phyloP scores from a whole-genome alignment of 2,329 filamentous ascomycete genomes.

The Aspergillus phoenicis region DNA sequence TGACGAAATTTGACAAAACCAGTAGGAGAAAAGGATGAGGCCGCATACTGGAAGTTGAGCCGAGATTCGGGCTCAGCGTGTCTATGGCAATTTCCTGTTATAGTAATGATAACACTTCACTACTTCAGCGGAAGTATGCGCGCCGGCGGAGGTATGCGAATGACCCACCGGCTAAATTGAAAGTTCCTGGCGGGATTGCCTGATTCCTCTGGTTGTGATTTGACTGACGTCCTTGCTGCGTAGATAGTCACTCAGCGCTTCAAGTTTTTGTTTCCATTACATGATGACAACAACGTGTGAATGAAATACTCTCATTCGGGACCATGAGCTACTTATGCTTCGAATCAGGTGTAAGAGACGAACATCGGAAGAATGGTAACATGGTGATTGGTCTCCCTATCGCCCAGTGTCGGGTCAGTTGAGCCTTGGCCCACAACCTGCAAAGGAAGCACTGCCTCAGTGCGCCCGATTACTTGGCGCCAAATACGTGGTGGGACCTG shows the following conservation, averaged over 20 bases:
- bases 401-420: not conserved
- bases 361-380: not conserved
- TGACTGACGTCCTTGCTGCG: not conserved
- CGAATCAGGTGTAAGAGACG: not conserved
- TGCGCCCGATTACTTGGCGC: conserved; percentile 17
- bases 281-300: not conserved
- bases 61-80: not conserved
- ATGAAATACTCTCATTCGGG: not conserved
- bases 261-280: not conserved
- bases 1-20: no score
- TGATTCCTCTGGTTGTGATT: no score
- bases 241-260: no score
- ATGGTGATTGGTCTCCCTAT: not conserved
- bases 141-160: not conserved
- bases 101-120: not conserved
- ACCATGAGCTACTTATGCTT: not conserved
- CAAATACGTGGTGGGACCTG: not conserved
- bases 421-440: not conserved
- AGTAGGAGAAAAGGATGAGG: no score
- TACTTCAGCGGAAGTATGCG: not conserved
- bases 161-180: not conserved
- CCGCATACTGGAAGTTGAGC: not conserved
- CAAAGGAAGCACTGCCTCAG: conserved; percentile 18
- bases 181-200: not conserved
- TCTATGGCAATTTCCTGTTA: not conserved